phyloP scores from a whole-genome alignment of 1,284 basidiomycete genomes.

The Caloboletus firmus region DNA sequence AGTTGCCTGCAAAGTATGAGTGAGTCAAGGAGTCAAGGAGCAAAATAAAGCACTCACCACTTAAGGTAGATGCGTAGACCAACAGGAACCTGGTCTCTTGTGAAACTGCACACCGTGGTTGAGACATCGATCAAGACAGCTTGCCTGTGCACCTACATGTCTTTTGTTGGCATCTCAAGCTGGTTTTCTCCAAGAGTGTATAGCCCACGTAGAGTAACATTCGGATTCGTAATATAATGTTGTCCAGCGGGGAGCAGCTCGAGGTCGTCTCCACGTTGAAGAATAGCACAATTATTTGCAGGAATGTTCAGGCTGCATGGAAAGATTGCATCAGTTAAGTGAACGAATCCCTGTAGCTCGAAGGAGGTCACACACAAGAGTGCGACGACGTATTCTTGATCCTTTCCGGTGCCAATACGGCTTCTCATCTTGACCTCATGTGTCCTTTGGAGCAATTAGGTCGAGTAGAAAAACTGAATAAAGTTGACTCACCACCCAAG shows the following conservation, averaged over 20 bases:
- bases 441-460: slow-evolving; percentile 38
- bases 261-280: slow-evolving; percentile 77
- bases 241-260: slow-evolving; percentile 75
- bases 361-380: slow-evolving; percentile 54
- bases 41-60: slow-evolving; percentile 43
- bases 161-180: slow-evolving; percentile 80
- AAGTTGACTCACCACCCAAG: slow-evolving; percentile 50
- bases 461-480: neutral
- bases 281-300: slow-evolving; percentile 79
- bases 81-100: slow-evolving; percentile 80
- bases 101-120: slow-evolving; percentile 51
- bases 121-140: neutral
- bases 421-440: slow-evolving; percentile 77
- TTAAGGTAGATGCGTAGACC: slow-evolving; percentile 79
- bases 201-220: slow-evolving; percentile 72
- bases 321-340: slow-evolving; percentile 4
- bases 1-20: slow-evolving; percentile 48
- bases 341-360: neutral
- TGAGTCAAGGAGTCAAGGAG: neutral
- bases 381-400: slow-evolving; percentile 70
- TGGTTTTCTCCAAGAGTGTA: slow-evolving; percentile 81
- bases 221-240: slow-evolving; percentile 78
- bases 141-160: slow-evolving; percentile 54
- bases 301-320: slow-evolving; percentile 68
- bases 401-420: slow-evolving; percentile 41